phyloP scores from a whole-genome alignment of 345 rosid species.

The Camelina hispida region DNA sequence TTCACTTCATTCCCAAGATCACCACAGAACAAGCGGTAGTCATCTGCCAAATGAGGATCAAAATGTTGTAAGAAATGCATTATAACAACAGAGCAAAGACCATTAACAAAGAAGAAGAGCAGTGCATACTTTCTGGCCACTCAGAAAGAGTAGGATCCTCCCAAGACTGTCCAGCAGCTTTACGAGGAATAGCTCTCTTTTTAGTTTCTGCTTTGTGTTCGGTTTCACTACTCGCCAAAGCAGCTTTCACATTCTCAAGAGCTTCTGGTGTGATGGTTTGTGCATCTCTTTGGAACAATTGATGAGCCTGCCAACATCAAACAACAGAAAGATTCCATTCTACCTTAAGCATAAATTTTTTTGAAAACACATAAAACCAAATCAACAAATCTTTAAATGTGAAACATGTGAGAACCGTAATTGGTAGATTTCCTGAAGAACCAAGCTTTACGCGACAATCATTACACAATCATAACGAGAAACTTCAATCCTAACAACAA shows the following conservation, averaged over 20 bases:
- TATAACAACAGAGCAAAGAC: neutral
- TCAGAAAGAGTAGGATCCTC: slow-evolving; percentile 98
- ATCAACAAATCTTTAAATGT: slow-evolving; percentile 15
- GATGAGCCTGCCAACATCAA: slow-evolving; percentile 73
- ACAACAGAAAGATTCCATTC: neutral
- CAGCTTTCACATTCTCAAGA: slow-evolving; percentile 92
- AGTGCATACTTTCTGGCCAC: slow-evolving; percentile 92
- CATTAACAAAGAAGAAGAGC: neutral
- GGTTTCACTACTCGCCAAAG: slow-evolving; percentile 88
- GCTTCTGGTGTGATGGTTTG: slow-evolving; percentile 96
- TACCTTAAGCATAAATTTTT: neutral
- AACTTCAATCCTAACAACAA: slow-evolving; percentile 3
- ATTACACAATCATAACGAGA: neutral
- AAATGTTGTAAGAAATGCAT: slow-evolving; percentile 9
- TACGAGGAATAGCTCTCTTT: slow-evolving; percentile 93
- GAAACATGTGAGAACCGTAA: slow-evolving; percentile 18
- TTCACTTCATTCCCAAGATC: slow-evolving; percentile 99
- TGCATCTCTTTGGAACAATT: slow-evolving; percentile 93
- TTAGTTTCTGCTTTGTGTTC: slow-evolving; percentile 91
- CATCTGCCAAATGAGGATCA: slow-evolving; percentile 61
- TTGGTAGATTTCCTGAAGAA: neutral
- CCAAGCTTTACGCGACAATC: slow-evolving; percentile 1
- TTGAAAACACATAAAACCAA: neutral
- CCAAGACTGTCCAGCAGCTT: slow-evolving; percentile 96
- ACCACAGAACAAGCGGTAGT: slow-evolving; percentile 91